Conservation (phyloP, 371 early-diverging fungal genomes). For the Parasitella parasitica region DNA sequence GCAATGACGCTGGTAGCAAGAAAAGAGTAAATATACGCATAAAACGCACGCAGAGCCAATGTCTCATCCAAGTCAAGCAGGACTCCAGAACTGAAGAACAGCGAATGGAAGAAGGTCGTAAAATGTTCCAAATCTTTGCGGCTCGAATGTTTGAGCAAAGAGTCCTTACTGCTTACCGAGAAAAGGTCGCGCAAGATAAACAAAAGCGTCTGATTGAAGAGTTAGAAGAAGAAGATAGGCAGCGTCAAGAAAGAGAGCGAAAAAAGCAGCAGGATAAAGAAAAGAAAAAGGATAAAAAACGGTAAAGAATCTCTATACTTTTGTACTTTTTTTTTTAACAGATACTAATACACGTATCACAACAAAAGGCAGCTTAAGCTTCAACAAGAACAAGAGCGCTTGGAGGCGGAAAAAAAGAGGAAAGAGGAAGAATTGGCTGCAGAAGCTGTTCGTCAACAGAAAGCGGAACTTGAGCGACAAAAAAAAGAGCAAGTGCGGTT, state of each 20-base stretch:
- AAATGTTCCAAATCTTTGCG: slow-evolving; percentile 93
- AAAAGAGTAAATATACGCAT: background rate
- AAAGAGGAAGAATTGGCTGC: slow-evolving; percentile 39
- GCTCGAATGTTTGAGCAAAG: slow-evolving; percentile 96
- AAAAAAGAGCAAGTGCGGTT: slow-evolving; percentile 40
- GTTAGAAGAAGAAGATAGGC: slow-evolving; percentile 77
- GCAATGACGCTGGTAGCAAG: slow-evolving; percentile 31
- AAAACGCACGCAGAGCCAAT: background rate
- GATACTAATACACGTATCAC: background rate
- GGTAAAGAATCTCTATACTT: slow-evolving; percentile 39
- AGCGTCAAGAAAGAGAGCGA: slow-evolving; percentile 66
- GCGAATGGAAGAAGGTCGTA: slow-evolving; percentile 88
- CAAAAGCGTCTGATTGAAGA: slow-evolving; percentile 78
- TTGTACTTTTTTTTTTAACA: too few species aligned
- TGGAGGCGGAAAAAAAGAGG: slow-evolving; percentile 40
- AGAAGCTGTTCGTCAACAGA: slow-evolving; percentile 33
- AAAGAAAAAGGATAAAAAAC: slow-evolving; percentile 60
- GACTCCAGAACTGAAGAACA: slow-evolving; percentile 79
- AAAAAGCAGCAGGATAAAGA: slow-evolving; percentile 71
- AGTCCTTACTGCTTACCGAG: slow-evolving; percentile 87
- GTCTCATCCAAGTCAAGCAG: slow-evolving; percentile 31
- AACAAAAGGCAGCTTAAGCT: slow-evolving; percentile 35
- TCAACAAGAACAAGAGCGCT: slow-evolving; percentile 50
- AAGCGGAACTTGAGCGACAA: slow-evolving; percentile 52
- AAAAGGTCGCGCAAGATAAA: slow-evolving; percentile 85